Evolutionary conservation across 371 early-diverging fungal species (phyloP).

Genomic region (Zychaea mexicana): DNA sequence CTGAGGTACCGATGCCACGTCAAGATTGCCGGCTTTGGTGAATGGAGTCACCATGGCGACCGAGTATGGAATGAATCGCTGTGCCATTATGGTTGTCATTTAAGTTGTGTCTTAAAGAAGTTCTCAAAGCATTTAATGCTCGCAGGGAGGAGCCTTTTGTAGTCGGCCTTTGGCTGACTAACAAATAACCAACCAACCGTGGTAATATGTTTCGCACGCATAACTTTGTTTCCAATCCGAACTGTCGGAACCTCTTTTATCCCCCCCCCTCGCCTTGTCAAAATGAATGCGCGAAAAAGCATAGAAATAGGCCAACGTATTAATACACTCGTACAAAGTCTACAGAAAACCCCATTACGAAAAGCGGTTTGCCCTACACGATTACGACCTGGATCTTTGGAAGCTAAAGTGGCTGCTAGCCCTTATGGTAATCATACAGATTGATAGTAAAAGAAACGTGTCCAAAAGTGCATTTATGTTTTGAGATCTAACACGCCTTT

Average conservation of each 20-base stretch:
- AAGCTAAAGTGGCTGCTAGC: background rate
- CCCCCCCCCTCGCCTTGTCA: too few species aligned
- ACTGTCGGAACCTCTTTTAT: too few species aligned
- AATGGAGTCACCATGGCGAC: slow-evolving; percentile 36
- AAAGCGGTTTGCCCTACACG: background rate
- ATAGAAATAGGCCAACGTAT: background rate
- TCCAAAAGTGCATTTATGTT: background rate
- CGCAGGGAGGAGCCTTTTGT: too few species aligned
- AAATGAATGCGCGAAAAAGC: background rate
- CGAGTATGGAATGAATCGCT: slow-evolving; percentile 25
- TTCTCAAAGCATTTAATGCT: too few species aligned
- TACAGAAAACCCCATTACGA: background rate
- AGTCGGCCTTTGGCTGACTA: background rate
- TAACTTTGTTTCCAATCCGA: too few species aligned
- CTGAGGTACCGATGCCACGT: slow-evolving; percentile 20
- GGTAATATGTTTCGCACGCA: too few species aligned
- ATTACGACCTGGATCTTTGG: background rate
- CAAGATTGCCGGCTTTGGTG: slow-evolving; percentile 19
- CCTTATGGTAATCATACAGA: background rate
- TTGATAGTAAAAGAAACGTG: background rate
- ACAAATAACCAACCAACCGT: background rate
- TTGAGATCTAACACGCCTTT: too few species aligned
- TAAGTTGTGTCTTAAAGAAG: background rate
- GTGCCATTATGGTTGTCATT: background rate
- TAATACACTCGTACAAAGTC: background rate